phyloP scores from a whole-genome alignment of 495 filamentous ascomycete genomes.

The Aspergillus avenaceus region DNA sequence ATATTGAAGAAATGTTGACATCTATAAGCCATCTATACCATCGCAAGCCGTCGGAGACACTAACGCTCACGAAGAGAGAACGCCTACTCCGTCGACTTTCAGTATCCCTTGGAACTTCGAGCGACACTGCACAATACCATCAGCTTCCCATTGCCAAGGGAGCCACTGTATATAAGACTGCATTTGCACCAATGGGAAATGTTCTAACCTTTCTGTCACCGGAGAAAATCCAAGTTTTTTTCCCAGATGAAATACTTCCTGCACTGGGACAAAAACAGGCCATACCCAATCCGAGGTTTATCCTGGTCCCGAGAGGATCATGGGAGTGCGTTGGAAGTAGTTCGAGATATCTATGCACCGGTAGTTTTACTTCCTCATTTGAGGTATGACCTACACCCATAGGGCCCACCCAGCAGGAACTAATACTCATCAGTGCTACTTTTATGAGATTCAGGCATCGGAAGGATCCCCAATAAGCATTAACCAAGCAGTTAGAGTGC shows the following conservation, averaged over 20 bases:
- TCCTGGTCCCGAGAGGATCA: background rate
- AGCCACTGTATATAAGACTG: background rate
- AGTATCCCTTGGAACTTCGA: background rate
- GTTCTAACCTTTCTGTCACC: conserved; percentile 9
- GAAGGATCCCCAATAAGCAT: background rate
- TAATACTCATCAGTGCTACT: conserved; percentile 5
- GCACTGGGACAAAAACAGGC: background rate
- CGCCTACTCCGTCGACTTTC: background rate
- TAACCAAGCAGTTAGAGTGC: background rate
- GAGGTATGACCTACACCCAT: background rate
- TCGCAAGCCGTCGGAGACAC: background rate
- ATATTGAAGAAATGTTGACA: conserved; percentile 5
- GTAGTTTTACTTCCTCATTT: conserved; percentile 1
- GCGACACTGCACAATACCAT: background rate
- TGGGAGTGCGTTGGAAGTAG: conserved; percentile 12
- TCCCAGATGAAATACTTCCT: background rate
- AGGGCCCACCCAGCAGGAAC: background rate
- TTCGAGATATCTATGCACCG: conserved; percentile 9
- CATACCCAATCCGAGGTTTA: background rate
- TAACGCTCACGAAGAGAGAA: background rate
- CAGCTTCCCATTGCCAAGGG: background rate
- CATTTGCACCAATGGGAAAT: conserved; percentile 11
- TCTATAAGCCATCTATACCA: conserved; percentile 2
- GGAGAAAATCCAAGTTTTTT: conserved; percentile 3
- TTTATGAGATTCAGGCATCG: conserved; percentile 1